Base-by-base conservation (phyloP, 345 rosid genomes). In the Lumnitzera littorea region DNA sequence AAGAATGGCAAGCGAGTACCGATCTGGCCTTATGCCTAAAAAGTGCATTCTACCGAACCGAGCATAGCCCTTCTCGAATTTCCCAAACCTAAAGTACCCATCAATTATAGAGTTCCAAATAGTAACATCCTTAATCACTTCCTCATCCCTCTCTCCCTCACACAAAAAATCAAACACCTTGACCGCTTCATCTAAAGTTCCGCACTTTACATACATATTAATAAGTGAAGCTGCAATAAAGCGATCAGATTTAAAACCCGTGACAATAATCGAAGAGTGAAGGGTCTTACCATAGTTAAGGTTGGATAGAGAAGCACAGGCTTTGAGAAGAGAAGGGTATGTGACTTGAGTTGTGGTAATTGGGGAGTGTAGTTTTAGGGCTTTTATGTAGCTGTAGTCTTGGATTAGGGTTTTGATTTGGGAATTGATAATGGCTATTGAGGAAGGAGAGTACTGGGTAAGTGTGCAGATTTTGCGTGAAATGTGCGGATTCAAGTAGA, bases 41-140 rank as follows among this genome's bases (percentile, higher is more conserved):
- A 17, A 65, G 27, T 71, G 83, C 97, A 90, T 85, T 36, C 75
- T 67, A 14, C 76, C 49, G 76, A 90, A 87, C 61, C 65, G 70
- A 65, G 16, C 62, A 3, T 78, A 16, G 51, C 91, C 95, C 67
- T 82, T 79, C 15, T 61, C 57, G 29, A 63, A 50, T 43, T 53
- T 62, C 4, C 86, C 71, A 69, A 71, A 77, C 59, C 76, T 78
- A 24, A 85, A 74, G 64, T 71, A 79, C 63, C 88, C 95, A 66
- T 82, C 82, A 49, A 84, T 66, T 50, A 85, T 43, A 52, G 97
- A 82, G 64, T 87, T 85, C 97, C 92, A 90, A 73, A 82, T 50
- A 0, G 91, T 73, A 24, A 76, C 82, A 72, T 89, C 96, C 27
- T 61, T 64, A 16, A 27, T 56, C 27, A 51, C 17, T 23, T 27